phyloP scores from a whole-genome alignment of 2,329 filamentous ascomycete species.

The Penicillium occitanis region DNA sequence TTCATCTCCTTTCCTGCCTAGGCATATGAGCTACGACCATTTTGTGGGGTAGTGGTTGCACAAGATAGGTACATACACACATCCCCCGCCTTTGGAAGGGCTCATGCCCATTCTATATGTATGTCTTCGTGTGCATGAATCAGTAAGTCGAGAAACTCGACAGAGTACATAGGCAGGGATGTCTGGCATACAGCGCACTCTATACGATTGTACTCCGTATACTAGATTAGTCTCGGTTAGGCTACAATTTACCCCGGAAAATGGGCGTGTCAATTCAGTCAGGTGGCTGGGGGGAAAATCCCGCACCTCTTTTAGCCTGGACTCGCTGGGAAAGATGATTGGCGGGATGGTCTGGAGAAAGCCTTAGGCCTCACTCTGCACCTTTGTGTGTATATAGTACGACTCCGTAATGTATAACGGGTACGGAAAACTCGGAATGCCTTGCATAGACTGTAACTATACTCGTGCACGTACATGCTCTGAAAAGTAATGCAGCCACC shows the following conservation, averaged over 20 bases:
- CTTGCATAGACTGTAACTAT: not conserved
- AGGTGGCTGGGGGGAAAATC: conserved; percentile 10
- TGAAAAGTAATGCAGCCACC: not conserved
- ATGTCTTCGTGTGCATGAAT: not conserved
- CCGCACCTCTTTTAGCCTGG: not conserved
- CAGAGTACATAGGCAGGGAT: not conserved
- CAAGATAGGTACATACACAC: not conserved
- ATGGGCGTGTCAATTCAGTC: not conserved
- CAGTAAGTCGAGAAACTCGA: not conserved
- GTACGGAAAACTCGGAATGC: not conserved
- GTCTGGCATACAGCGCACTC: not conserved
- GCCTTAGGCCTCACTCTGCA: not conserved
- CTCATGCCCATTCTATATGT: not conserved
- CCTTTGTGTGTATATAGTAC: not conserved
- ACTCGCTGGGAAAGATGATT: not conserved
- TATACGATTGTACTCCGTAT: not conserved
- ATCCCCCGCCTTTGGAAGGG: not conserved
- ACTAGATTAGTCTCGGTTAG: not conserved
- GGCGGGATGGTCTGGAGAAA: conserved; percentile 2
- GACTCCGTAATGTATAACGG: not conserved
- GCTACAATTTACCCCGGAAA: conserved; percentile 5
- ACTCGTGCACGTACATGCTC: not conserved
- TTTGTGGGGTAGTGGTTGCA: not conserved
- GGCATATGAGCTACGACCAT: not conserved
- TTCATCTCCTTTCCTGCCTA: not conserved